Conservation (phyloP, 129 eudicot species). For the Saussurea involucrata region DNA sequence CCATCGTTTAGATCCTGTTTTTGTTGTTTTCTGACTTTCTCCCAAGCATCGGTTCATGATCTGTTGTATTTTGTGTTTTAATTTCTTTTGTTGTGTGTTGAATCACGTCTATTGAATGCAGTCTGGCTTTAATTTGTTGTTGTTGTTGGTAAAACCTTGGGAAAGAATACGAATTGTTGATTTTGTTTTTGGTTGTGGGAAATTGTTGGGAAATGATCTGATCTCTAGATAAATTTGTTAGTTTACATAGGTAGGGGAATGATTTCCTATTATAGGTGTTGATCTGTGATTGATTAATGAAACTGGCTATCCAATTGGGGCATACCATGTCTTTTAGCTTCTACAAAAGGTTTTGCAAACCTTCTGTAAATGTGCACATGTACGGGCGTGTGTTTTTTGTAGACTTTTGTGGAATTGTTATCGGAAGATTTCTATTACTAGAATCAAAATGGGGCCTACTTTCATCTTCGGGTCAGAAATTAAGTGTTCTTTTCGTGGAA, state of each 20-base stretch:
- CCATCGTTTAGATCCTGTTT: background rate
- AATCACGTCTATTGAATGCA: background rate
- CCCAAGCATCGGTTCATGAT: background rate
- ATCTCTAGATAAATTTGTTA: background rate
- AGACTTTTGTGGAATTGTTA: background rate
- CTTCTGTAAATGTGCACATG: background rate
- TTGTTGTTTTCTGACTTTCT: background rate
- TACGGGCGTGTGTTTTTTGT: background rate
- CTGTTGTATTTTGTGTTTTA: background rate
- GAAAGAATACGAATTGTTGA: background rate
- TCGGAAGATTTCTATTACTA: background rate
- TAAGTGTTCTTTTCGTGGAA: background rate
- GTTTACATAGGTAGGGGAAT: background rate
- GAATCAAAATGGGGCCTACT: background rate
- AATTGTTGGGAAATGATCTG: slow-evolving; percentile 3
- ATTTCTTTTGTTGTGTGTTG: background rate
- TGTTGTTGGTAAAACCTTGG: background rate
- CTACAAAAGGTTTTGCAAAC: background rate
- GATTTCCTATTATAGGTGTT: background rate
- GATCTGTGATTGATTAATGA: slow-evolving; percentile 13
- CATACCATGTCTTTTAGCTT: background rate
- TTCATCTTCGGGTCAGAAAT: background rate
- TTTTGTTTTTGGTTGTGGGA: background rate
- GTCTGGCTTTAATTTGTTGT: background rate
- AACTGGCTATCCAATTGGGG: background rate